Percentiles rank a stretch among this genome's conserved stretches.
phyloP scores from a whole-genome alignment of 1,284 basidiomycete genomes.

The Ustilago curta region DNA sequence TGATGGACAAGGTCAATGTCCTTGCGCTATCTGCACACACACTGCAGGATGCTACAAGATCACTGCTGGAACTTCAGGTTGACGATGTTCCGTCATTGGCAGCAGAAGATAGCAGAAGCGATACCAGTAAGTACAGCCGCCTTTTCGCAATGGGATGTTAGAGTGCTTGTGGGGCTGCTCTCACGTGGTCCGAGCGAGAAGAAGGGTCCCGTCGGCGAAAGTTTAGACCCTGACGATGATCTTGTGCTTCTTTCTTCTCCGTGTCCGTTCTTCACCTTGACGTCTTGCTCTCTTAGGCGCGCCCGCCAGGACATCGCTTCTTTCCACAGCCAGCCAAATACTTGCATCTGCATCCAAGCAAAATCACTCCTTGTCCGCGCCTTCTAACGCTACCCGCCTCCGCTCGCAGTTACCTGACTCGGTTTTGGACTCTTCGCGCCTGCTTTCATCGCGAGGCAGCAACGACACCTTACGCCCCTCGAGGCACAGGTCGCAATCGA shows the following conservation, averaged over 20 bases:
- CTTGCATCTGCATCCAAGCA: slow-evolving; percentile 4
- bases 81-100: neutral
- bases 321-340: slow-evolving; percentile 13
- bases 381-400: neutral
- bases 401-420: slow-evolving; percentile 20
- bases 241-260: neutral
- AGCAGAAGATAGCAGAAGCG: slow-evolving; percentile 4
- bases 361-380: neutral
- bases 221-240: neutral
- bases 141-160: slow-evolving; percentile 5
- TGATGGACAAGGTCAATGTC: slow-evolving; percentile 2
- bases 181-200: slow-evolving; percentile 24
- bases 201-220: slow-evolving; percentile 14
- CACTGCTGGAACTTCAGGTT: slow-evolving; percentile 18
- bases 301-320: slow-evolving; percentile 7
- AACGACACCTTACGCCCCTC: slow-evolving; percentile 21
- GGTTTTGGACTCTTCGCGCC: slow-evolving; percentile 24
- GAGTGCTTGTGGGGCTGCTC: neutral
- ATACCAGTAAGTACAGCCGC: slow-evolving; percentile 18
- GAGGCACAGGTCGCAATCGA: neutral
- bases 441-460: slow-evolving; percentile 27
- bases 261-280: neutral
- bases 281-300: slow-evolving; percentile 1
- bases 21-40: slow-evolving; percentile 8
- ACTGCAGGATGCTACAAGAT: slow-evolving; percentile 6